Base-by-base conservation (phyloP, 495 filamentous ascomycete genomes). In the Penicillium soppii region DNA sequence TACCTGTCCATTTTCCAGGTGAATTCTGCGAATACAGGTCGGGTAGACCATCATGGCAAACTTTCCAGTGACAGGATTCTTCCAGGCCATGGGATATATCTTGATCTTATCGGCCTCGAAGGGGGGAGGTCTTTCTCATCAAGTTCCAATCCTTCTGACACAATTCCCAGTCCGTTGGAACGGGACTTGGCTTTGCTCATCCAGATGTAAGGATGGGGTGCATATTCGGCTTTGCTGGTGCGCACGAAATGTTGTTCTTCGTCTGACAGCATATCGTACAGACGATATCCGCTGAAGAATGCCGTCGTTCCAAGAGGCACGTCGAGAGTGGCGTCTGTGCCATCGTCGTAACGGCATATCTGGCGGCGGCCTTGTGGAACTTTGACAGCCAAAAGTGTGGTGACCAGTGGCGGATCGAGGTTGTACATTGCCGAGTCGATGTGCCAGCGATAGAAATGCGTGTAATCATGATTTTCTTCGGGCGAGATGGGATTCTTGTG, bases 191-290 rank as follows among this genome's bases (percentile, higher is more conserved):
- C 81, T 20, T 69, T 67, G 50, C 71, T 78, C 81, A 88, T 88
- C 85, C 85, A 89, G 56, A 89, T 78, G 70, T 89, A 87, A 12
- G 86, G 85, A 50, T 89, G 86, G 12, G 84, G 77, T 0, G 86
- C 84, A 47, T 88, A 88, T 63, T 87, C 82, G 32, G 86, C 74
- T 10, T 70, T 71, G 30, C 82, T 81, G 6, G 70, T 73, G 10
- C 75, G 75, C 15, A 74, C 84, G 54, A 89, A 84, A 38, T 76
- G 73, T 63, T 85, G 81, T 42, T 87, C 84, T 29, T 76, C 71
- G 0, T 78, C 74, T 22, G 80, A 82, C 4, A 87, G 71, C 7
- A 77, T 47, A 20, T 82, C 72, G 60, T 79, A 86, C 74, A 85
- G 85, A 10, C 70, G 68, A 61, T 85, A 83, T 6, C 82, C 80